Conservation (phyloP, 2,329 filamentous ascomycete genomes). For the Drechslerella stenobrocha region DNA sequence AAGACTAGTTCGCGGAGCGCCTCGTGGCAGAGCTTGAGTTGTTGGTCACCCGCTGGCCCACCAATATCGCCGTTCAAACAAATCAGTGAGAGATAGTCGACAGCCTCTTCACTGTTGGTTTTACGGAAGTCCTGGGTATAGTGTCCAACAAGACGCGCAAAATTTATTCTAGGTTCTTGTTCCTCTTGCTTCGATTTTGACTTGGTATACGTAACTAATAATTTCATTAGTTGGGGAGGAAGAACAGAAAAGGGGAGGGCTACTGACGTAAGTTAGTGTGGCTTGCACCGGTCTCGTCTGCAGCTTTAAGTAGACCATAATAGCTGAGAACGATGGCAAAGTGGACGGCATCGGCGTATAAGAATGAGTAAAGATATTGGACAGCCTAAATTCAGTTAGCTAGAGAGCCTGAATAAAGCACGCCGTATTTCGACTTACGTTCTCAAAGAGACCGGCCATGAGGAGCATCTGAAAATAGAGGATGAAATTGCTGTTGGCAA, state of each 20-base stretch:
- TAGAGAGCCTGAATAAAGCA: background rate
- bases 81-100: slow-evolving; percentile 89
- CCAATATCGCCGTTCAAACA: slow-evolving; percentile 85
- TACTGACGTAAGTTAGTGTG: slow-evolving; percentile 54
- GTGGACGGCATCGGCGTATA: slow-evolving; percentile 90
- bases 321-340: slow-evolving; percentile 87
- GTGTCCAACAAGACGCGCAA: slow-evolving; percentile 87
- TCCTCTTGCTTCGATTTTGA: slow-evolving; percentile 52
- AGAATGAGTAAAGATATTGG: slow-evolving; percentile 86
- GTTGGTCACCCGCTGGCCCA: slow-evolving; percentile 72
- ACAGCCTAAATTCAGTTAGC: slow-evolving; percentile 65
- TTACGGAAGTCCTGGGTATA: slow-evolving; percentile 96
- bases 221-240: slow-evolving; percentile 23
- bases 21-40: slow-evolving; percentile 83
- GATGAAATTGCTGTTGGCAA: slow-evolving; percentile 76
- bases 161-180: slow-evolving; percentile 81
- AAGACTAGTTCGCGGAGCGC: slow-evolving; percentile 89
- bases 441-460: slow-evolving; percentile 83
- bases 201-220: slow-evolving; percentile 60
- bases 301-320: slow-evolving; percentile 82
- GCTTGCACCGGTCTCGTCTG: slow-evolving; percentile 43
- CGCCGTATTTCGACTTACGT: slow-evolving; percentile 37
- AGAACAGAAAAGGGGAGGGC: background rate
- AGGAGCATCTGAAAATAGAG: slow-evolving; percentile 81
- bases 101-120: slow-evolving; percentile 82